A percentile compares a stretch with the other conserved stretches of the same genome.
Evolutionary conservation across 2,329 filamentous ascomycete species (phyloP).

Genomic region (Botrytis elliptica): DNA sequence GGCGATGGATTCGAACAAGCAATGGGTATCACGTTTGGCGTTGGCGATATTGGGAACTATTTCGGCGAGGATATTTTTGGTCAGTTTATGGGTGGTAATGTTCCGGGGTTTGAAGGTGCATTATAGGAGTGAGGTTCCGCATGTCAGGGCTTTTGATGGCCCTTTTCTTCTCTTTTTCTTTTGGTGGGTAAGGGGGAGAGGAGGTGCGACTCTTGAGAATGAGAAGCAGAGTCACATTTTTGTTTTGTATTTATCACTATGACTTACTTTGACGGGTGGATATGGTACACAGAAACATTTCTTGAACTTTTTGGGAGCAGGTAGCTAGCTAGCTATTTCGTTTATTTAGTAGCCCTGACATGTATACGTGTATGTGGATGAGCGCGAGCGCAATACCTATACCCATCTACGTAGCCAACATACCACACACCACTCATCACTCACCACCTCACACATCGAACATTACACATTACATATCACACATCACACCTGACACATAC

Average conservation of each 20-base stretch:
- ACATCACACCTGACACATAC: too few species aligned
- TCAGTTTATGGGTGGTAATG: slow-evolving; percentile 26
- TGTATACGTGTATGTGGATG: not conserved
- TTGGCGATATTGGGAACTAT: slow-evolving; percentile 37
- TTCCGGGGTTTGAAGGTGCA: slow-evolving; percentile 28
- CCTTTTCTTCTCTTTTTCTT: not conserved
- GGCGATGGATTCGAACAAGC: slow-evolving; percentile 40
- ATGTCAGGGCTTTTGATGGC: not conserved
- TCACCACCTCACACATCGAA: too few species aligned
- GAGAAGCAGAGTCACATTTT: not conserved
- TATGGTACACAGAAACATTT: not conserved
- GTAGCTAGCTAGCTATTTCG: not conserved
- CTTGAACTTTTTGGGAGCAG: not conserved
- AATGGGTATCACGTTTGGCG: slow-evolving; percentile 38
- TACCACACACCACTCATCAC: too few species aligned
- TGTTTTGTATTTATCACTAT: slow-evolving; percentile 1
- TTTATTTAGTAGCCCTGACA: not conserved
- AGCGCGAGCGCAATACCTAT: not conserved
- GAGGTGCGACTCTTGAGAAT: not conserved
- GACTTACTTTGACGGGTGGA: not conserved
- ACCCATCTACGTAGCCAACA: not conserved
- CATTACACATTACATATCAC: too few species aligned
- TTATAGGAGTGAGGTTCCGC: not conserved
- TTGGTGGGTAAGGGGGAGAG: not conserved
- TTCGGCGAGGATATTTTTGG: slow-evolving; percentile 37